A percentile compares a stretch with the other conserved stretches of the same genome.
These are phyloP conservation scores for Scytalidium sp. DNA, from an alignment of 2,329 filamentous ascomycete genomes.

Conservation along the genomic window DNA sequence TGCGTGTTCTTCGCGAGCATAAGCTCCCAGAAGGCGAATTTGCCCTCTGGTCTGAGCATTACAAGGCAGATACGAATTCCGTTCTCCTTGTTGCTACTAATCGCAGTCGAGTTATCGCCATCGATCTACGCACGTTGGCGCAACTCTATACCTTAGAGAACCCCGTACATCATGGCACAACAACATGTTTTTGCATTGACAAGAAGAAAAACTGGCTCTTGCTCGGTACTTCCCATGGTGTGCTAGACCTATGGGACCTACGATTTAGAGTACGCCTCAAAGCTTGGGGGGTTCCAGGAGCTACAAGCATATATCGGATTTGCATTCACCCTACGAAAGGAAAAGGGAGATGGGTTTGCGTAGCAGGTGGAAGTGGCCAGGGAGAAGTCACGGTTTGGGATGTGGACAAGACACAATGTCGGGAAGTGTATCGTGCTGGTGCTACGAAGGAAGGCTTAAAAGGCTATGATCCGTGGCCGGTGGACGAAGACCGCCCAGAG, in stretches of 20 bases:
- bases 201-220: constrained; percentile 85
- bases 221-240: constrained; percentile 87
- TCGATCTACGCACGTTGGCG: constrained; percentile 86
- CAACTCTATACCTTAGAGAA: constrained; percentile 79
- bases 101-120: constrained; percentile 74
- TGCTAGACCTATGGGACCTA: constrained; percentile 92
- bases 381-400: constrained; percentile 96
- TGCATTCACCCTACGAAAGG: constrained; percentile 75
- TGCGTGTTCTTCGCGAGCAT: constrained; percentile 75
- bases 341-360: constrained; percentile 80
- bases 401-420: constrained; percentile 82
- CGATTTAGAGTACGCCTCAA: constrained; percentile 88
- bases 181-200: constrained; percentile 89
- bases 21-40: constrained; percentile 71
- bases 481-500: constrained; percentile 86
- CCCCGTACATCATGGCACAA: constrained; percentile 85
- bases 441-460: constrained; percentile 58
- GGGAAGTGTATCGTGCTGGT: constrained; percentile 77
- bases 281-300: constrained; percentile 83
- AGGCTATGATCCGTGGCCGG: constrained; percentile 78
- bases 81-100: constrained; percentile 84
- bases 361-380: constrained; percentile 81
- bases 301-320: constrained; percentile 75
- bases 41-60: constrained; percentile 90
- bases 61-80: constrained; percentile 77